Evolutionary conservation across 805 yeast genomes (phyloP).

Genomic region (Naumovozyma dairenensis): DNA sequence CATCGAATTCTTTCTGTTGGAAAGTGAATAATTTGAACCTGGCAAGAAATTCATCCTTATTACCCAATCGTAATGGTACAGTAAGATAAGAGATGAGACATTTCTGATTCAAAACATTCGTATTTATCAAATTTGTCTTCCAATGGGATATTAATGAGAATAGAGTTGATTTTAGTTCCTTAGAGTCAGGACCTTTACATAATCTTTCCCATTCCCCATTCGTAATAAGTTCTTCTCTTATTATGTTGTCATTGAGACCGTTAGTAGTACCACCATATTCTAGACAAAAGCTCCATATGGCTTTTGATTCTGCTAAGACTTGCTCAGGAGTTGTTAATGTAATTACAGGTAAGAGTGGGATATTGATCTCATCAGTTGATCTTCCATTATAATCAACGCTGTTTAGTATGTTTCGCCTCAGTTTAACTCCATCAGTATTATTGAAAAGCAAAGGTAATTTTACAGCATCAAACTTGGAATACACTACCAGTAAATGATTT

Average conservation of each 20-base stretch:
- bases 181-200: not conserved
- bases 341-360: constrained; percentile 65
- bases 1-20: constrained; percentile 15
- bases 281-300: constrained; percentile 44
- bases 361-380: constrained; percentile 11
- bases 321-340: constrained; percentile 34
- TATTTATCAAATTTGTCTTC: constrained; percentile 14
- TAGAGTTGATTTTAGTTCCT: constrained; percentile 13
- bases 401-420: constrained; percentile 39
- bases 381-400: constrained; percentile 32
- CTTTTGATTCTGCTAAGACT: constrained; percentile 65
- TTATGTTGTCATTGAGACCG: constrained; percentile 31
- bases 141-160: constrained; percentile 8
- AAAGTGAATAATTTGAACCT: constrained; percentile 21
- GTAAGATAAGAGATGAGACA: constrained; percentile 20
- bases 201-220: constrained; percentile 5
- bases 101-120: constrained; percentile 12
- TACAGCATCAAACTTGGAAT: constrained; percentile 32
- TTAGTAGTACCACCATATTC: constrained; percentile 31
- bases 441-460: constrained; percentile 30
- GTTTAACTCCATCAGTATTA: constrained; percentile 37
- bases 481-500: constrained; percentile 40
- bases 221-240: constrained; percentile 29
- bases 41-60: constrained; percentile 17
- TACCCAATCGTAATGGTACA: constrained; percentile 20